These are phyloP conservation scores for Neonectria faginata DNA, from an alignment of 2,329 filamentous ascomycete species.

Conservation along the genomic window DNA sequence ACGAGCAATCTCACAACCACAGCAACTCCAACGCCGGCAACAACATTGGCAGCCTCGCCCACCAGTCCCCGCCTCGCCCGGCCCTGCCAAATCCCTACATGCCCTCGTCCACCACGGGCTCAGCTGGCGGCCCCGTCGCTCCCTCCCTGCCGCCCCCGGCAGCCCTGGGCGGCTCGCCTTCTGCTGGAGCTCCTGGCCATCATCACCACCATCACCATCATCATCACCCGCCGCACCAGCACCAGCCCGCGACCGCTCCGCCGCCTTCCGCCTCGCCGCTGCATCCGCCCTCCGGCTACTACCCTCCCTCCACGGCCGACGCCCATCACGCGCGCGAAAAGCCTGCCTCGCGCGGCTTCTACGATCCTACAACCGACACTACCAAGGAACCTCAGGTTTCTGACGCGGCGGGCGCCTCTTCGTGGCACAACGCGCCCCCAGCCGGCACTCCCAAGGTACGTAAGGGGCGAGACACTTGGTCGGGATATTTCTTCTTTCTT, in stretches of 20 bases:
- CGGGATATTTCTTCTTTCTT: conserved; percentile 35
- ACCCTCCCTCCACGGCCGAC: conserved; percentile 49
- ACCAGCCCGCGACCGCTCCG: conserved; percentile 42
- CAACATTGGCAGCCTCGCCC: conserved; percentile 43
- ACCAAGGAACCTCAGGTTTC: conserved; percentile 59
- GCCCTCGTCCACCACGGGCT: conserved; percentile 50
- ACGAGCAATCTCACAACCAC: conserved; percentile 44
- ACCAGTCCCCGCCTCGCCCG: conserved; percentile 49
- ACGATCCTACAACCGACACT: conserved; percentile 66
- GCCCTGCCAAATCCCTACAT: conserved; percentile 52
- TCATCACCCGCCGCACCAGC: conserved; percentile 41
- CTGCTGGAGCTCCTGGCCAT: conserved; percentile 31
- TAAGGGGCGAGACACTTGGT: conserved; percentile 49
- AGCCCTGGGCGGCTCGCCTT: conserved; percentile 42
- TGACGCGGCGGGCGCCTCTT: conserved; percentile 51
- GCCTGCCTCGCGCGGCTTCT: conserved; percentile 60
- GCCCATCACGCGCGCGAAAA: conserved; percentile 54
- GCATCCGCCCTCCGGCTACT: conserved; percentile 58
- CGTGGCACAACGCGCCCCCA: conserved; percentile 60
- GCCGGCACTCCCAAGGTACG: conserved; percentile 62
- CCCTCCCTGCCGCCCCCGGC: conserved; percentile 48
- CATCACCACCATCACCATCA: conserved; percentile 35
- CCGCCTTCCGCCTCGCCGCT: conserved; percentile 56
- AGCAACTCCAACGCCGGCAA: conserved; percentile 42
- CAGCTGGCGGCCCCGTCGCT: conserved; percentile 47